Evolutionary conservation across 139 green algal species (phyloP).

Genomic region (Closterium sp.): DNA sequence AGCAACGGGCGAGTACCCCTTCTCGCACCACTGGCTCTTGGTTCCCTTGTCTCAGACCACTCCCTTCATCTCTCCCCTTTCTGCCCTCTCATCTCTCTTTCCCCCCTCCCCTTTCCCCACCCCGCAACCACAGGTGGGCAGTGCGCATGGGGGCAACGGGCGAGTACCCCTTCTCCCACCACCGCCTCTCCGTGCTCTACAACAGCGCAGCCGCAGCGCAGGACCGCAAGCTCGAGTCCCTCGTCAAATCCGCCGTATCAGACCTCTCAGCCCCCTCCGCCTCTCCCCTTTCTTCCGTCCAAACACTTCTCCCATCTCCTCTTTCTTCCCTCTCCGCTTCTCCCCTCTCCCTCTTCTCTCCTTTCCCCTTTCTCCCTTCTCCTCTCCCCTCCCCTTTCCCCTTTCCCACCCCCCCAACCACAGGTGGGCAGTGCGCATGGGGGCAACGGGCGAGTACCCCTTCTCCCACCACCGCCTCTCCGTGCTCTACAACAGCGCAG

Average conservation of each 20-base stretch:
- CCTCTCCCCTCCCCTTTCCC: neutral
- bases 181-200: conserved; percentile 45
- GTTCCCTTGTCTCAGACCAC: no score
- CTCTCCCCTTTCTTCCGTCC: conserved; percentile 35
- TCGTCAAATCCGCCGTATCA: no score
- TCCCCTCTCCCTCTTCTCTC: conserved; percentile 28
- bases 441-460: conserved; percentile 38
- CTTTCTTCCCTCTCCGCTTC: conserved; percentile 37
- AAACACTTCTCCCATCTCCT: no score
- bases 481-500: conserved; percentile 34
- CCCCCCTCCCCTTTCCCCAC: neutral
- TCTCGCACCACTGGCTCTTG: conserved; percentile 40
- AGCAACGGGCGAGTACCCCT: conserved; percentile 45
- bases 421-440: conserved; percentile 32
- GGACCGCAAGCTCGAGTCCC: conserved; percentile 23
- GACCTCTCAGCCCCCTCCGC: conserved; percentile 17
- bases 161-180: conserved; percentile 45
- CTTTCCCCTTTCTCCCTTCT: neutral
- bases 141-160: conserved; percentile 22
- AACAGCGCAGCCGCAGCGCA: conserved; percentile 19
- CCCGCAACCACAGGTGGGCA: conserved; percentile 12
- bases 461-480: conserved; percentile 44
- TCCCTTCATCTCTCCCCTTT: conserved; percentile 11
- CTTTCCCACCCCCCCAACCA: neutral
- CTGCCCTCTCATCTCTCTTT: neutral